A percentile compares a stretch with the other conserved stretches of the same genome.
These are phyloP conservation scores for Coemansia sp. DNA, from an alignment of 192 early-diverging fungal species.

Conservation along the genomic window DNA sequence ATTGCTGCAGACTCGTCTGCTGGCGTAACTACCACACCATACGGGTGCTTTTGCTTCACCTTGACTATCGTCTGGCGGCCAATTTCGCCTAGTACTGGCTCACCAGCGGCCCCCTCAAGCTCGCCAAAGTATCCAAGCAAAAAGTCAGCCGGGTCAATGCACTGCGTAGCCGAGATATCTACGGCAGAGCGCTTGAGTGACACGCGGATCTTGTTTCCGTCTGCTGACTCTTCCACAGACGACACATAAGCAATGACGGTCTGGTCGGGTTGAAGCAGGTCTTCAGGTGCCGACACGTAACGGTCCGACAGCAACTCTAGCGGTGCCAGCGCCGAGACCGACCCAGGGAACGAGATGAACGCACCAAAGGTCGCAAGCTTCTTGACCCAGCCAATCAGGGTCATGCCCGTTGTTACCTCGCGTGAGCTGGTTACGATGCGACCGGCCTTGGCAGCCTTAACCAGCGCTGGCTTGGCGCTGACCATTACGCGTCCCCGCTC, in stretches of 20 bases:
- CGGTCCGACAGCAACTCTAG: slow-evolving; percentile 59
- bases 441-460: slow-evolving; percentile 57
- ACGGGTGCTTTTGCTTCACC: slow-evolving; percentile 55
- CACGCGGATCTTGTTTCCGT: slow-evolving; percentile 54
- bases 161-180: slow-evolving; percentile 37
- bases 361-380: slow-evolving; percentile 60
- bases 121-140: slow-evolving; percentile 54
- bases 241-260: slow-evolving; percentile 66
- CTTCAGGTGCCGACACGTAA: slow-evolving; percentile 57
- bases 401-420: slow-evolving; percentile 54
- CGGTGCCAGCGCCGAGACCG: slow-evolving; percentile 57
- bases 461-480: slow-evolving; percentile 62
- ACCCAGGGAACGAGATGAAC: slow-evolving; percentile 66
- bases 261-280: slow-evolving; percentile 60
- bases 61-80: slow-evolving; percentile 50
- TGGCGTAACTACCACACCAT: slow-evolving; percentile 57
- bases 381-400: slow-evolving; percentile 66
- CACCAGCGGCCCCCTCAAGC: slow-evolving; percentile 38
- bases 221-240: slow-evolving; percentile 50
- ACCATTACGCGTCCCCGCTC: slow-evolving; percentile 53
- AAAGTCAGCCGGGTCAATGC: slow-evolving; percentile 53
- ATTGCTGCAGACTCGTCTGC: not conserved
- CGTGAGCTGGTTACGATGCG: slow-evolving; percentile 37
- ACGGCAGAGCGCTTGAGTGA: slow-evolving; percentile 67
- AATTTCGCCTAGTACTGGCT: slow-evolving; percentile 49